Evolutionary conservation across 73 alveolate species (phyloP), one percentile per base, ranked within the genome.

Genomic region (Paraurostyla sp.): DNA sequence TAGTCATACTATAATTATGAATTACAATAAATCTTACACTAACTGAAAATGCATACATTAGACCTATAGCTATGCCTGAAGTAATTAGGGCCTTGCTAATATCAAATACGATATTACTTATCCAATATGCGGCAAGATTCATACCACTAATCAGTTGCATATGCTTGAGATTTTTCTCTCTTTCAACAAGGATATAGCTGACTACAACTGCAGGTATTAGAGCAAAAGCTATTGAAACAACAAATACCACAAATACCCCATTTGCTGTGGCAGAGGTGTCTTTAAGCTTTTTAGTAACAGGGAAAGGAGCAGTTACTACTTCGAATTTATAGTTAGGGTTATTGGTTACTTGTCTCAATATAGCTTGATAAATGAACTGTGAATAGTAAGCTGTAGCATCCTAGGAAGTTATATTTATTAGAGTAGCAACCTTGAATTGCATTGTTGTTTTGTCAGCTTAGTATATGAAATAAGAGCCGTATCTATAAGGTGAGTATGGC

Each of bases 191-290:
- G 48, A 95, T 87, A 59, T 93, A 90, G 25, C 96, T 90, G 23
- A 97, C 86, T 25, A 97, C 88, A 89, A 94, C 91, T 22, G 99
- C 93, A 0, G 99, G 99, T 40, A 97, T 94, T 41, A 97, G 87
- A 22, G 99, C 92, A 73, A 97, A 95, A 15, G 98, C 99, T 22
- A 97, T 91, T 0, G 98, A 92, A 29, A 97, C 69, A 46, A 93
- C 94, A 80, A 97, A 90, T 50, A 90, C 92, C 0, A 92, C 90
- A 29, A 69, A 49, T 13, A 90, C 36, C 11, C 95, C 97, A 52
- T 85, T 80, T 33, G 89, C 93, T 13, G 69, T 7, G 60, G 87
- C 76, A 41, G 85, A 76, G n/a, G 87, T 81, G n/a, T 90, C 83
- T 60, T 85, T 93, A 71, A 62, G 83, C 13, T 87, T 85, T 36